phyloP scores from a whole-genome alignment of 768 basidiomycete genomes.

The Pisolithus microcarpus region DNA sequence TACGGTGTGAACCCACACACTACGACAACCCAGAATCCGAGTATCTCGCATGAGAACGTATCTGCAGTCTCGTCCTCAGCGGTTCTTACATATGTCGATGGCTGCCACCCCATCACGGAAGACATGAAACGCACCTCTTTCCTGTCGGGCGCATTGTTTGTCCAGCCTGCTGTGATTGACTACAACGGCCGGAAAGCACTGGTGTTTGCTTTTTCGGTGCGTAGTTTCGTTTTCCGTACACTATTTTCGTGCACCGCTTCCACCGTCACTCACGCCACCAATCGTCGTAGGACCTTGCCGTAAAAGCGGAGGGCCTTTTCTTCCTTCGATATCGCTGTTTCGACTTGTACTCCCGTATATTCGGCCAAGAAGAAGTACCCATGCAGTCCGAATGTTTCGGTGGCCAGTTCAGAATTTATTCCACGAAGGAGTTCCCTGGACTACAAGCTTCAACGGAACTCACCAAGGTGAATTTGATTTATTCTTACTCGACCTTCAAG shows the following conservation, averaged over 20 bases:
- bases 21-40: conserved; percentile 10
- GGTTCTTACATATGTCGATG: conserved; percentile 37
- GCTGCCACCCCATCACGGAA: conserved; percentile 38
- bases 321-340: conserved; percentile 67
- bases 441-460: conserved; percentile 61
- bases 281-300: conserved; percentile 52
- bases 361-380: conserved; percentile 27
- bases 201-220: conserved; percentile 60
- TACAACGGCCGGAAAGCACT: conserved; percentile 45
- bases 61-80: conserved; percentile 21
- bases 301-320: conserved; percentile 59
- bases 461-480: conserved; percentile 42
- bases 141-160: conserved; percentile 57
- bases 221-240: conserved; percentile 8
- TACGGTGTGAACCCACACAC: conserved; percentile 11
- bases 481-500: background rate
- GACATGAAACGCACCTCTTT: conserved; percentile 37
- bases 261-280: background rate
- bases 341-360: conserved; percentile 43
- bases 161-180: conserved; percentile 48
- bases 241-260: background rate
- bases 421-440: conserved; percentile 71
- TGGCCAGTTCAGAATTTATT: conserved; percentile 60
- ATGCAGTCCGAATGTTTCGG: conserved; percentile 63
- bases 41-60: conserved; percentile 2